Evolutionary conservation across 2,329 filamentous ascomycete species (phyloP).

Genomic region (Amesomyces nigricolor): DNA sequence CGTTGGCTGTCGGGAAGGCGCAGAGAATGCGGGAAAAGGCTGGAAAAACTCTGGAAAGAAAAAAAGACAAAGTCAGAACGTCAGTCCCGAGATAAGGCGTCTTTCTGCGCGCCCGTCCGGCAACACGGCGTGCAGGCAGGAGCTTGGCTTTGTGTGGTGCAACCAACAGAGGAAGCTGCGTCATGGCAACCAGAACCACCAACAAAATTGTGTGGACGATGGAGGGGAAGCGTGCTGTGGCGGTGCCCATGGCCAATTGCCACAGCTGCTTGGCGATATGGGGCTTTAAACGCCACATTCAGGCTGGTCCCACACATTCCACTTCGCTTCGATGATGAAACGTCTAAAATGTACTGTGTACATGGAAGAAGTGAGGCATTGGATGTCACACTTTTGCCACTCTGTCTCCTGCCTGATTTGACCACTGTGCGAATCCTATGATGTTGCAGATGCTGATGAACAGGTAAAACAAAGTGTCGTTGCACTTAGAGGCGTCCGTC

Average conservation of each 20-base stretch:
- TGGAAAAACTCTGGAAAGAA: neutral
- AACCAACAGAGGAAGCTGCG: constrained; percentile 24
- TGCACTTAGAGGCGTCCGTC: too few relatives aligned
- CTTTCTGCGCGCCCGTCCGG: neutral
- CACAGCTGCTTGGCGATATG: neutral
- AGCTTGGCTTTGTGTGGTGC: constrained; percentile 10
- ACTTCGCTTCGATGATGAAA: too few relatives aligned
- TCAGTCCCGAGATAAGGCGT: neutral
- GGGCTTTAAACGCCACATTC: constrained; percentile 5
- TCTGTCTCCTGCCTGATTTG: too few relatives aligned
- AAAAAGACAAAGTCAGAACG: constrained; percentile 1
- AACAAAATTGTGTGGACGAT: constrained; percentile 17
- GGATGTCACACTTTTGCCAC: too few relatives aligned
- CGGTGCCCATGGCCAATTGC: constrained; percentile 24
- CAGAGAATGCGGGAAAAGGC: neutral
- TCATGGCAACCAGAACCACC: constrained; percentile 26
- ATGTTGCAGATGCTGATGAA: too few relatives aligned
- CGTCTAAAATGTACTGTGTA: too few relatives aligned
- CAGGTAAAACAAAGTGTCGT: too few relatives aligned
- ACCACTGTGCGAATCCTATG: too few relatives aligned
- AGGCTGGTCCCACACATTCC: constrained; percentile 3
- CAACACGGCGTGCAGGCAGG: constrained; percentile 3
- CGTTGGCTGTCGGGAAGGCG: neutral
- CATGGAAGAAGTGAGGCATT: neutral
- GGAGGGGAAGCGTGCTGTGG: constrained; percentile 24